Evolutionary conservation across 345 rosid genomes (phyloP).

Genomic region (Dovyalis caffra): DNA sequence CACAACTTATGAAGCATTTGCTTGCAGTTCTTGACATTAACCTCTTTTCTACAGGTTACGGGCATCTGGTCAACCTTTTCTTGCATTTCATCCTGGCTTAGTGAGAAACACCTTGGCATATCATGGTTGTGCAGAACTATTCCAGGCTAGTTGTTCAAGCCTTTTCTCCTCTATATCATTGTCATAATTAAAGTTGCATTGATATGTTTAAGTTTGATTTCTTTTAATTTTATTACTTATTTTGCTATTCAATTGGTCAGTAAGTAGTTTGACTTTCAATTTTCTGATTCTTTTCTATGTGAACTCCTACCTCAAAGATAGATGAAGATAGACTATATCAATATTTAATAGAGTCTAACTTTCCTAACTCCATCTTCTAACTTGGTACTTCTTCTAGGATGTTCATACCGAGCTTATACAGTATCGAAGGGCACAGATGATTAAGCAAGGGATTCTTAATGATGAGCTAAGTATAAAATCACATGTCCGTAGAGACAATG

Average conservation of each 20-base stretch:
- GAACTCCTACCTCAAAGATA: background rate
- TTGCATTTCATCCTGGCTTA: conserved; percentile 89
- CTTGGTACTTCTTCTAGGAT: conserved; percentile 54
- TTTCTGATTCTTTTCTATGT: background rate
- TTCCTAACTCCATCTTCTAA: conserved; percentile 24
- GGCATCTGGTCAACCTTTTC: conserved; percentile 72
- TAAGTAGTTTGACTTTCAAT: background rate
- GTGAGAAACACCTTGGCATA: conserved; percentile 80
- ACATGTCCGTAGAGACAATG: conserved; percentile 66
- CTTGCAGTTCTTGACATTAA: conserved; percentile 16
- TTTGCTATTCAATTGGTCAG: background rate
- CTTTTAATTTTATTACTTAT: background rate
- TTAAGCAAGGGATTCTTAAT: conserved; percentile 66
- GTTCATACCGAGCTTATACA: conserved; percentile 95
- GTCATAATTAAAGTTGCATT: background rate
- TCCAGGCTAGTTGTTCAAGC: conserved; percentile 57
- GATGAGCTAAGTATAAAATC: conserved; percentile 66
- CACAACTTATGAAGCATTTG: conserved; percentile 1
- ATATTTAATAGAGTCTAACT: conserved; percentile 8
- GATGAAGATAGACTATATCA: conserved; percentile 9
- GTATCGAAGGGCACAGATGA: conserved; percentile 81
- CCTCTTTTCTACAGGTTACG: conserved; percentile 55
- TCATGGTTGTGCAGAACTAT: conserved; percentile 98
- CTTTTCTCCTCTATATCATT: conserved; percentile 21
- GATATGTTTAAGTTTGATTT: background rate